phyloP scores from a whole-genome alignment of 2,329 filamentous ascomycete genomes.

The Fusarium robinianum region DNA sequence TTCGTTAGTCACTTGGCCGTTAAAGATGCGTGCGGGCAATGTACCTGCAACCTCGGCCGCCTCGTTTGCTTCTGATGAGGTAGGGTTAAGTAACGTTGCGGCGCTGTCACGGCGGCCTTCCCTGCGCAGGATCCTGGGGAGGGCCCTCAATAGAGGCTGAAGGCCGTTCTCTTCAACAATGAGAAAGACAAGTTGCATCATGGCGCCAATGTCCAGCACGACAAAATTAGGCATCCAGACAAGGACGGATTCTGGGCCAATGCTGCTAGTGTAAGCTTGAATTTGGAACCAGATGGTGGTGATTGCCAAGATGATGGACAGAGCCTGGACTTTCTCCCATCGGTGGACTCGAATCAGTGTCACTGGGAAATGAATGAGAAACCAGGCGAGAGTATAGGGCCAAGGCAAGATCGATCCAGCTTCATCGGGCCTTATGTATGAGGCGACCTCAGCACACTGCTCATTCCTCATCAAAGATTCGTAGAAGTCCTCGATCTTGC shows the following conservation, averaged over 20 bases:
- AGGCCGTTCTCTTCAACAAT: conserved; percentile 1
- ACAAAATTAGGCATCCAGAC: conserved; percentile 10
- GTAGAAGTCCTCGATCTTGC: conserved; percentile 1
- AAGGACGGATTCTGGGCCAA: conserved; percentile 1
- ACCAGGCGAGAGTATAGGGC: conserved; percentile 7
- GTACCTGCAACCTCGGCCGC: not conserved
- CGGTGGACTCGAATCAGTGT: conserved; percentile 5
- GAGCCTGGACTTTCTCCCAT: conserved; percentile 4
- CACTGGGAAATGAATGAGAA: conserved; percentile 6
- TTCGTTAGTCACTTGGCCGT: too few relatives aligned
- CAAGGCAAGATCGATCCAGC: conserved; percentile 2
- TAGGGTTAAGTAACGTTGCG: too few relatives aligned
- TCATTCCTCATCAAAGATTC: not conserved
- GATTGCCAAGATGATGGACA: conserved; percentile 6
- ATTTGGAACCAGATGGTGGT: conserved; percentile 7
- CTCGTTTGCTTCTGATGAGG: not conserved
- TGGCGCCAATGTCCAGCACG: conserved; percentile 2
- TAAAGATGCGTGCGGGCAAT: not conserved
- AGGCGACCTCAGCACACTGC: not conserved
- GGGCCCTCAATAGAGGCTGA: not conserved
- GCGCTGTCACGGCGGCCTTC: not conserved
- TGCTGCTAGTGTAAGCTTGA: conserved; percentile 5
- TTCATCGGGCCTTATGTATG: conserved; percentile 4
- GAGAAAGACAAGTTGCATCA: conserved; percentile 6
- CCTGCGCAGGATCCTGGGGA: not conserved